These are phyloP conservation scores for Komagataella phaffii DNA, from an alignment of 805 yeast genomes.

Conservation along the genomic window DNA sequence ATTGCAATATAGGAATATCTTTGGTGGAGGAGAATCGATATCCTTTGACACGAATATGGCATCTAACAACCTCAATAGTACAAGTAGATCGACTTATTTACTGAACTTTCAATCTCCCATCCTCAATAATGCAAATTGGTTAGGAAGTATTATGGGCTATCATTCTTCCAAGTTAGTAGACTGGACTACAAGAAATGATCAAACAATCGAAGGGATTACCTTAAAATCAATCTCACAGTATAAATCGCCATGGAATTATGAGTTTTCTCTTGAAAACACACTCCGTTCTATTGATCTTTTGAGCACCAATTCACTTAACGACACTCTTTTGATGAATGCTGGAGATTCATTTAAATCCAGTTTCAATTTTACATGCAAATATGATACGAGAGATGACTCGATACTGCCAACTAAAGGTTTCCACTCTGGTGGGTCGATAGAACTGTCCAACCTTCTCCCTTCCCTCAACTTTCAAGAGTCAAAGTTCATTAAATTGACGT, in stretches of 20 bases:
- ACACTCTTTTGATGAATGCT: conserved; percentile 21
- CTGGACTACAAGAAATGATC: conserved; percentile 31
- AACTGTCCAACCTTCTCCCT: conserved; percentile 19
- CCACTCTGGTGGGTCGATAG: conserved; percentile 21
- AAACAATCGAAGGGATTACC: conserved; percentile 27
- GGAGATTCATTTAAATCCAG: conserved; percentile 34
- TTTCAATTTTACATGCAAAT: conserved; percentile 21
- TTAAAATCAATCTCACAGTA: conserved; percentile 24
- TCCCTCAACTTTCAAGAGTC: conserved; percentile 10
- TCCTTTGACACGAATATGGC: conserved; percentile 29
- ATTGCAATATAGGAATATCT: conserved; percentile 44
- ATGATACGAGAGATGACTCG: conserved; percentile 30
- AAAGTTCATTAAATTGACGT: conserved; percentile 25
- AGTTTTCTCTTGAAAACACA: conserved; percentile 28
- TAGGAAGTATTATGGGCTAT: conserved; percentile 24
- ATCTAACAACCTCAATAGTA: conserved; percentile 33
- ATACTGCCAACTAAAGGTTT: conserved; percentile 30
- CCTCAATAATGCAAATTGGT: conserved; percentile 23
- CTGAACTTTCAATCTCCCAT: conserved; percentile 33
- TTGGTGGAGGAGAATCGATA: conserved; percentile 44
- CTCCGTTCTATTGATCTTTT: conserved; percentile 23
- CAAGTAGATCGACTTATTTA: conserved; percentile 35
- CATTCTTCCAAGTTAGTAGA: conserved; percentile 33
- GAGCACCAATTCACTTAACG: conserved; percentile 11
- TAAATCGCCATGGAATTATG: conserved; percentile 28